Base-by-base conservation (phyloP, 2,329 filamentous ascomycete species). In the Gremmenia infestans region DNA sequence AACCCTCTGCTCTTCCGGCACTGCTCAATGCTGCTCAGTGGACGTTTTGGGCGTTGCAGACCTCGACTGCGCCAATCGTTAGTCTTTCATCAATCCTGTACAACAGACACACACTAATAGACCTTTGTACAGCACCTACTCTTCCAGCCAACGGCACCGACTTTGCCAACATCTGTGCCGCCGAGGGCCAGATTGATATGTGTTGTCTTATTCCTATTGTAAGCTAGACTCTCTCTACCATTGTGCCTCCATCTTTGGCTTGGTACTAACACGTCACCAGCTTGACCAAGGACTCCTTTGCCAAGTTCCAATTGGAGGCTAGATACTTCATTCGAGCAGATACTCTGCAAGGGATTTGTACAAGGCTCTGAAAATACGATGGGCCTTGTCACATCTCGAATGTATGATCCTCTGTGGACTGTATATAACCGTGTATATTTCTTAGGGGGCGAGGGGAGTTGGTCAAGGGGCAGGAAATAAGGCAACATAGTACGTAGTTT, bases 11-110 rank as follows among this genome's bases (percentile, higher is more conserved):
- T 69, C 68, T 36, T 78, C 78, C 14, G 45, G 45, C 61, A 73
- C 63, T 35, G 65, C 78, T 3, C 76, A 80, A 61, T 87, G 83
- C 75, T 87, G 83, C 67, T 79, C 82, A 14, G 83, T 81, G 23
- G 80, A 86, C 61, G 76, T 86, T 36, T 77, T 86, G 40, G 77
- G 80, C 57, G 59, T 85, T 56, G 80, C 77, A 3, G 72, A 81
- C 67, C 72, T 85, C 23, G 73, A 86, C 73, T 87, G 83, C 68
- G 71, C 65, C 17, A 67, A 72, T 56, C 81, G 81, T 82, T 72
- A 63, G 79, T 73, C 15, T 15, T 14, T 4, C 23, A 17, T 36
- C 23, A 23, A 4, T 22, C 37, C 15, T 7, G 9, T n/a, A 47
- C 6, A 19, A 28, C 42, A 28, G 5, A 55, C 32, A 36, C 28